Evolutionary conservation across 345 rosid species (phyloP).

Genomic region (Lepidium didymum): DNA sequence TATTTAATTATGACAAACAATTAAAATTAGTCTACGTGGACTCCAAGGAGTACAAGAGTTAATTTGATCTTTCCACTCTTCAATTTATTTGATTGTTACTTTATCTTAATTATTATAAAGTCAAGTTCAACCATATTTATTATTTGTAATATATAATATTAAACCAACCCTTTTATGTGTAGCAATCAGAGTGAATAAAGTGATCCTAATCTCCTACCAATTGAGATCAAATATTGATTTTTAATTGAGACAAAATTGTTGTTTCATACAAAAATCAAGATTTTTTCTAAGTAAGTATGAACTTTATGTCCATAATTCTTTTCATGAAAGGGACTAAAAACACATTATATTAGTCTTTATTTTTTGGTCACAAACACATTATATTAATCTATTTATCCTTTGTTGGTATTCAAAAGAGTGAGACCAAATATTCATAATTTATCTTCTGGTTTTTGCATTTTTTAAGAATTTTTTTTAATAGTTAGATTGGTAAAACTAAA

Average conservation of each 20-base stretch:
- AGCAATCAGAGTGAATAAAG: background rate
- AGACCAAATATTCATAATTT: too few relatives aligned
- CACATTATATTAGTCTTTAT: background rate
- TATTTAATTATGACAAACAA: background rate
- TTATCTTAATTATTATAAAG: background rate
- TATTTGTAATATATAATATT: background rate
- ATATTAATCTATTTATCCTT: background rate
- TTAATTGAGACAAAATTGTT: background rate
- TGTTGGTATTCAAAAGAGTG: background rate
- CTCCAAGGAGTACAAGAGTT: slow-evolving; percentile 9
- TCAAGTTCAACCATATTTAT: background rate
- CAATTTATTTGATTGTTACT: background rate
- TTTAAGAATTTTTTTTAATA: too few relatives aligned
- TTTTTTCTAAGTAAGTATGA: background rate
- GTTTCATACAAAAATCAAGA: background rate
- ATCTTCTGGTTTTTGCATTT: too few relatives aligned
- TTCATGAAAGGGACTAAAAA: background rate
- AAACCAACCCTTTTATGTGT: background rate
- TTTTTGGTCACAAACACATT: too few relatives aligned
- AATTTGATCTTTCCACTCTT: too few relatives aligned
- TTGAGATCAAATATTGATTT: background rate
- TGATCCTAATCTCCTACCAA: background rate
- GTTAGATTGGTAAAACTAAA: too few relatives aligned
- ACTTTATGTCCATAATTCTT: background rate
- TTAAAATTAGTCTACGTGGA: slow-evolving; percentile 9